Base-by-base conservation (phyloP, 2,329 filamentous ascomycete species). In the Aureobasidium melanogenum region DNA sequence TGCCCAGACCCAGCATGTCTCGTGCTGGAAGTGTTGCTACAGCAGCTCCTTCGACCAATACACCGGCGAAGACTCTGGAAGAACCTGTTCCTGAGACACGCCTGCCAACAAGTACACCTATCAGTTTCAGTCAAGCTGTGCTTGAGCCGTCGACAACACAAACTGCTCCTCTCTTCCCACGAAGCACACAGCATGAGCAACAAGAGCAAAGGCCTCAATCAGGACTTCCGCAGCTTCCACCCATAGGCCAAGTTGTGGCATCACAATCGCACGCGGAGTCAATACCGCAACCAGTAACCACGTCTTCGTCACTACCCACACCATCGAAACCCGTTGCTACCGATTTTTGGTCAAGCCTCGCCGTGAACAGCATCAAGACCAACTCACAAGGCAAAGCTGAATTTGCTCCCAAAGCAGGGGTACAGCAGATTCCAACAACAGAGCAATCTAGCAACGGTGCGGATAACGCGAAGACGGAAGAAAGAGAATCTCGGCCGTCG, bases 271-370 rank as follows among this genome's bases (percentile, higher is more conserved):
- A 59, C 12, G 56, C 38, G 1, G 44, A 59, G 2, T 22, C 56
- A 38, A 17, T 50, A 26, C 34, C 56, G n/a, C 56, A 48, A 7
- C 32, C 43, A 39, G 39, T 50, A 15, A 24, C 41, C 14, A 38
- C 54, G 10, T 47, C 52, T 26, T 34, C 43, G 22, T 38, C 55
- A 28, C 55, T 58, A 19, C 55, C 56, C 6, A 41, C 44, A 15
- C 34, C 34, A 10, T 47, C 60, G 10, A 54, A 46, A 26, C 15
- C 60, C 10, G 24, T 38, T 28, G 22, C 51, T 24, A 57, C 15
- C 19, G 61, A 62, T 30, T 62, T 62, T 26, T 62, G 61, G 61
- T 62, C 61, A 9, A 62, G 54, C 28, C 54, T 62, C n/a, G 54
- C 55, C 15, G 22, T 56, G 14, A 46, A 36, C 28, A 39, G 19